Base-by-base conservation (phyloP, 169 alveolate genomes). In the Eimeria acervulina region DNA sequence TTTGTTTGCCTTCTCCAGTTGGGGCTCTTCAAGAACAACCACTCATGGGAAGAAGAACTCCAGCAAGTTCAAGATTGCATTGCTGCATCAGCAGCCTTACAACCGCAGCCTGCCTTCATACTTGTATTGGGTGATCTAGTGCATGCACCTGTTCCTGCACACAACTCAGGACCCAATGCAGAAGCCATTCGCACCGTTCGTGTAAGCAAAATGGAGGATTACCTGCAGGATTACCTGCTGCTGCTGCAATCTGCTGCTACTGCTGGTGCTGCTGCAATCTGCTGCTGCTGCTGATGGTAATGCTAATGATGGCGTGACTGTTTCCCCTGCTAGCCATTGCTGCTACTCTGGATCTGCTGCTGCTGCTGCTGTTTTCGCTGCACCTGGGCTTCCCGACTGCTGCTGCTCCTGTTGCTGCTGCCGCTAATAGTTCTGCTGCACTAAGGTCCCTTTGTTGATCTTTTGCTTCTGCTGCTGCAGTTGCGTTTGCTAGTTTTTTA, bases 111-210 rank as follows among this genome's bases (percentile, higher is more conserved):
- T 13, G 93, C 59, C 1, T 84, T 84, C 26, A 55, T 84, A 17
- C 36, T 40, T 19, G 68, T 84, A 21, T 84, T 84, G 59, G 93
- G 93, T 0, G 93, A 84, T n/a, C 78, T 84, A 12, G 80, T 55
- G 93, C 93, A 84, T 59, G 93, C 93, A 23, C 93, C 93, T 17
- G 93, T 84, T 3, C 93, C 93, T 31, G 93, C 93, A 8, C 78
- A 44, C 19, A 19, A 38, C 74, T 28, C 51, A 0, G 93, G 52
- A 28, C 51, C 78, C 17, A 12, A 31, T 42, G 55, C 28, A 3
- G 66, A 5, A 4, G 78, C 63, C 15, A 33, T 51, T 40, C n/a
- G 93, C 19, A 19, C 70, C 19, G 93, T 84, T 15, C 59, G 93
- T 40, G 93, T 55, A 84, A 55, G 93, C 38, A 13, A 15, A n/a